Conservation (phyloP, 371 early-diverging fungal genomes). For the Mortierella sp. region DNA sequence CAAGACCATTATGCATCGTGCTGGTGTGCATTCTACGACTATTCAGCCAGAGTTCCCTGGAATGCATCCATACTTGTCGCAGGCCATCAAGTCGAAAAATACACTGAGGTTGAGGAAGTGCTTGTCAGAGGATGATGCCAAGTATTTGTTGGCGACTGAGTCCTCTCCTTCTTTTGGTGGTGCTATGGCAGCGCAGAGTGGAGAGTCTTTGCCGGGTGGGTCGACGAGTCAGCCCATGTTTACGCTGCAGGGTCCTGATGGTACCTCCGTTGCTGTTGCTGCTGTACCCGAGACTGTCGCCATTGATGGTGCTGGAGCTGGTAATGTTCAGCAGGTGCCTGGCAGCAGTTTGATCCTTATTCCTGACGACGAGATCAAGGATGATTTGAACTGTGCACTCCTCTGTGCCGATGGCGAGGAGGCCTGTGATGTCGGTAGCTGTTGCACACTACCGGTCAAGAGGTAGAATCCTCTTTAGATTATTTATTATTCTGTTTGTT, state of each 20-base stretch:
- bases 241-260: background rate
- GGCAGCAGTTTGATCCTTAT: constrained; percentile 10
- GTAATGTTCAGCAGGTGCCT: background rate
- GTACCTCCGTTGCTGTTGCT: background rate
- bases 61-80: constrained; percentile 34
- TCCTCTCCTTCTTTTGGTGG: constrained; percentile 21
- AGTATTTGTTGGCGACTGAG: background rate
- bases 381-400: constrained; percentile 32
- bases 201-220: constrained; percentile 15
- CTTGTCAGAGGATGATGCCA: constrained; percentile 23
- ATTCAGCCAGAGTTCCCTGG: constrained; percentile 90
- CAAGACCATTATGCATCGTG: constrained; percentile 79
- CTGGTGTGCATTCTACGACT: constrained; percentile 90
- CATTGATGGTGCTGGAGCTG: background rate
- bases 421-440: constrained; percentile 43
- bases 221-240: background rate
- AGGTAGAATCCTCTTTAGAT: constrained; percentile 20
- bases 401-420: constrained; percentile 51
- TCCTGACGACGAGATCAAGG: constrained; percentile 2
- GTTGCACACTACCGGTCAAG: constrained; percentile 53
- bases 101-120: constrained; percentile 9
- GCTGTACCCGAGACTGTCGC: background rate
- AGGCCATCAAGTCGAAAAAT: background rate
- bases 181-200: constrained; percentile 9
- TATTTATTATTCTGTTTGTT: background rate